Conservation (phyloP, 2,329 filamentous ascomycete species). For the Hypoxylon sp. region DNA sequence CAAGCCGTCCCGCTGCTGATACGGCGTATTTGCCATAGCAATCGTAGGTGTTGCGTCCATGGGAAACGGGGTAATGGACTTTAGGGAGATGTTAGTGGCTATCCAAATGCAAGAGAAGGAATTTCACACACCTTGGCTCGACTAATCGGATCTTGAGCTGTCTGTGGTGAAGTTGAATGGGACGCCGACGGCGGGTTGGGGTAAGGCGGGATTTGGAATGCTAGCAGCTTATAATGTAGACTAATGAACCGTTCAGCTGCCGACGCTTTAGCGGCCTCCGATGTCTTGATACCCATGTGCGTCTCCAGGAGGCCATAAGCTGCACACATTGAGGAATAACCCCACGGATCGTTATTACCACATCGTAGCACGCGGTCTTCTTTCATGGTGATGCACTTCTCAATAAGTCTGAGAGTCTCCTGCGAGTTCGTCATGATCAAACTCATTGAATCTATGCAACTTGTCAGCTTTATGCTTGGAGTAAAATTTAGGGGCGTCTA, state of each 20-base stretch:
- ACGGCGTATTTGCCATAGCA: slow-evolving; percentile 46
- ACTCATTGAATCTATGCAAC: slow-evolving; percentile 65
- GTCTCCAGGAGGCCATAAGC: slow-evolving; percentile 72
- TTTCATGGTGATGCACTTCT: slow-evolving; percentile 73
- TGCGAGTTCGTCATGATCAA: slow-evolving; percentile 75
- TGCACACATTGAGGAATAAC: slow-evolving; percentile 75
- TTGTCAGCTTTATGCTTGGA: slow-evolving; percentile 32
- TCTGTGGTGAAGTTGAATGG: slow-evolving; percentile 45
- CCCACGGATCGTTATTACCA: slow-evolving; percentile 76
- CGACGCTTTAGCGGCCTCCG: slow-evolving; percentile 70
- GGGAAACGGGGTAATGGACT: slow-evolving; percentile 62
- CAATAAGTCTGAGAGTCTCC: slow-evolving; percentile 73
- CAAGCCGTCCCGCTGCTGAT: slow-evolving; percentile 48
- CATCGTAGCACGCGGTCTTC: slow-evolving; percentile 73
- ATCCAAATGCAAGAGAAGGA: slow-evolving; percentile 4
- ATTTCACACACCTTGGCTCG: slow-evolving; percentile 54
- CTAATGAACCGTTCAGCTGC: slow-evolving; percentile 73
- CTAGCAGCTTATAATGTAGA: slow-evolving; percentile 70
- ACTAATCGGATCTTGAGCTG: slow-evolving; percentile 46
- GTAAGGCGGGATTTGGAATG: slow-evolving; percentile 66
- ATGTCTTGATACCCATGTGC: slow-evolving; percentile 70
- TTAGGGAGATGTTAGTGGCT: slow-evolving; percentile 53
- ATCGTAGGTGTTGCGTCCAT: slow-evolving; percentile 50
- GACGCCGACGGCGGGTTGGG: slow-evolving; percentile 52
- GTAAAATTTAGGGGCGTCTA: not conserved